Base-by-base conservation (phyloP, 306 rosid genomes). In the Ormosia semicastrata region DNA sequence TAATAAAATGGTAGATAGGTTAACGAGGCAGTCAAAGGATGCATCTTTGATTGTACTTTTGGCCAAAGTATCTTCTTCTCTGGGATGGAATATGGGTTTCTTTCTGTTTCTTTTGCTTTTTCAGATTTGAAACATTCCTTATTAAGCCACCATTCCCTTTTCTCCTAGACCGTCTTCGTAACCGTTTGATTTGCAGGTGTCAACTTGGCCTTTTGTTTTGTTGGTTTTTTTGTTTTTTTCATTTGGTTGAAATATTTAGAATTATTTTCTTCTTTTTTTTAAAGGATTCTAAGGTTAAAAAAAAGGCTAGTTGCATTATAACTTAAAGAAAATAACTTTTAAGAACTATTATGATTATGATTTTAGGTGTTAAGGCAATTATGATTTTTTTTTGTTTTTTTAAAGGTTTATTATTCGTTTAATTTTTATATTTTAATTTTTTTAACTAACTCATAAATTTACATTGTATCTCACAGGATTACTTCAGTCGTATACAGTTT, bases 21-120 rank as follows among this genome's bases (percentile, higher is more conserved):
- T 46, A 83, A 87, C 82, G 87, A 90, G 87, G 86, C 85, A 81
- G 90, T 86, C 90, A 88, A 89, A 81, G 94, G 82, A 32, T 88
- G 89, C 46, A 87, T 69, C 83, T 86, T 84, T 84, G 84, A 71
- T 68, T 78, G 90, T 84, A 89, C 86, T 82, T 86, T 86, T 82
- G 87, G 87, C 79, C 75, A 88, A 82, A 83, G 90, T 81, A 78
- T 78, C 84, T 68, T 36, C 84, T 56, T 37, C 6, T 83, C 52
- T 80, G 8, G 81, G 83, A 47, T 65, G 86, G 77, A 89, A 83
- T 52, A 57, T 69, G 76, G 69, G 49, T 78, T 85, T 79, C 84
- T 78, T 81, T 84, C 50, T 68, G 81, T 78, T 83, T 83, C 87
- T 81, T 83, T 79, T 80, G 76, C 90, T 82, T 81, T 91, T 83